Evolutionary conservation across 2,329 filamentous ascomycete species (phyloP).

Genomic region (Xylariaceae sp.): DNA sequence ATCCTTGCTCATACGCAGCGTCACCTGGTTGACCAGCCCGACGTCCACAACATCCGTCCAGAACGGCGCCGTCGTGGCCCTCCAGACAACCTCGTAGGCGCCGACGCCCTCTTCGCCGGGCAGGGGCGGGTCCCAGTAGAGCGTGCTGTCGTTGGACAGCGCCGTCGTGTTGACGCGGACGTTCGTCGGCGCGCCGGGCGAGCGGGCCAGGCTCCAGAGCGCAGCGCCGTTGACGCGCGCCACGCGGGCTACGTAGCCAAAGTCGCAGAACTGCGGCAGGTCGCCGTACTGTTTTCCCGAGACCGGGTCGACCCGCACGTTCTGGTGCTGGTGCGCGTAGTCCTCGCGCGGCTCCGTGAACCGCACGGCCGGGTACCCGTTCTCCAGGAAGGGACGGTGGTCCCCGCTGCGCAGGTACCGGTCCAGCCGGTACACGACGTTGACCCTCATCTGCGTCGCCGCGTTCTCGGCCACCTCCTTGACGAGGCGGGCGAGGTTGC

Average conservation of each 20-base stretch:
- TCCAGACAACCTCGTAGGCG: conserved; percentile 53
- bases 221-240: conserved; percentile 50
- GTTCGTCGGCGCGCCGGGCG: conserved; percentile 44
- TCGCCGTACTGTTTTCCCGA: conserved; percentile 50
- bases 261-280: conserved; percentile 52
- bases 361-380: conserved; percentile 49
- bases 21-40: conserved; percentile 40
- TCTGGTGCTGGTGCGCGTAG: conserved; percentile 53
- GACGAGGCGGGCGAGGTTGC: conserved; percentile 50
- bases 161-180: conserved; percentile 42
- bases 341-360: conserved; percentile 56
- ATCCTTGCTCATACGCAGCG: conserved; percentile 48
- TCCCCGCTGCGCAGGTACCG: conserved; percentile 53
- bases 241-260: conserved; percentile 47
- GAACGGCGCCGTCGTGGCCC: conserved; percentile 43
- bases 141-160: conserved; percentile 43
- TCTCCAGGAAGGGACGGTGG: conserved; percentile 48
- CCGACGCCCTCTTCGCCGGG: conserved; percentile 29
- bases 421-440: conserved; percentile 51
- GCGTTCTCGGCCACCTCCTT: conserved; percentile 48
- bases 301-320: conserved; percentile 35
- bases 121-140: conserved; percentile 43
- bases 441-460: conserved; percentile 49
- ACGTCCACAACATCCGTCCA: conserved; percentile 47
- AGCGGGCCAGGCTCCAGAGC: conserved; percentile 48